Evolutionary conservation across 192 early-diverging fungal species (phyloP).

Genomic region (Geosiphon pyriformis): DNA sequence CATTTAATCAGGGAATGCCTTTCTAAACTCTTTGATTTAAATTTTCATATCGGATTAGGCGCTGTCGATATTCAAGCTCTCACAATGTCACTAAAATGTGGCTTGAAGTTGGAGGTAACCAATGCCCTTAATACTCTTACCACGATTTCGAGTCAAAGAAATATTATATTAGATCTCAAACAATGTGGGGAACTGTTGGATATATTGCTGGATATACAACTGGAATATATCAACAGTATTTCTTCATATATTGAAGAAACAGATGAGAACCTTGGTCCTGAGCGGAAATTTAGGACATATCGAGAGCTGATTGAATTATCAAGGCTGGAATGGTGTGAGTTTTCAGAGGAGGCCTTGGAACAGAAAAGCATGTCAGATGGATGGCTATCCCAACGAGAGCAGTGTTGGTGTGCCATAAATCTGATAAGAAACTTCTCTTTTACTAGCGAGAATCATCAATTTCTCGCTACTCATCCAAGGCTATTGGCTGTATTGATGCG

Average conservation of each 20-base stretch:
- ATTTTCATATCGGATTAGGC: too few species aligned
- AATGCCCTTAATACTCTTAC: constrained; percentile 71
- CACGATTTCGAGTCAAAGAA: constrained; percentile 46
- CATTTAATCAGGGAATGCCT: not conserved
- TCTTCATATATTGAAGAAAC: not conserved
- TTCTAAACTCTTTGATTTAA: constrained; percentile 6
- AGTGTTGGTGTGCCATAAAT: constrained; percentile 48
- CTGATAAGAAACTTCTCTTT: constrained; percentile 54
- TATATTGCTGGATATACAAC: constrained; percentile 54
- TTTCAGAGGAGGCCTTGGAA: constrained; percentile 26
- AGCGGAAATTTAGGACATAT: constrained; percentile 35
- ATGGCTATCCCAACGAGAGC: constrained; percentile 39
- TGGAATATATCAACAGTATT: constrained; percentile 26
- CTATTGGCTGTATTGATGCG: constrained; percentile 37
- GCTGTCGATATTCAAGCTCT: constrained; percentile 69
- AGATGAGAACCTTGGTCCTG: constrained; percentile 21
- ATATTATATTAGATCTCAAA: constrained; percentile 43
- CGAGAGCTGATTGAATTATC: constrained; percentile 41
- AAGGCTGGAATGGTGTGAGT: constrained; percentile 15
- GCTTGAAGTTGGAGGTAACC: constrained; percentile 65
- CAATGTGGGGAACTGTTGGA: constrained; percentile 68
- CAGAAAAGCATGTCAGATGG: constrained; percentile 31
- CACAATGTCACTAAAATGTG: constrained; percentile 73
- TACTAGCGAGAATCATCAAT: constrained; percentile 42
- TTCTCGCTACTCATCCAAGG: constrained; percentile 40